Conservation (phyloP, 192 early-diverging fungal genomes). For the Coemansia sp. region DNA sequence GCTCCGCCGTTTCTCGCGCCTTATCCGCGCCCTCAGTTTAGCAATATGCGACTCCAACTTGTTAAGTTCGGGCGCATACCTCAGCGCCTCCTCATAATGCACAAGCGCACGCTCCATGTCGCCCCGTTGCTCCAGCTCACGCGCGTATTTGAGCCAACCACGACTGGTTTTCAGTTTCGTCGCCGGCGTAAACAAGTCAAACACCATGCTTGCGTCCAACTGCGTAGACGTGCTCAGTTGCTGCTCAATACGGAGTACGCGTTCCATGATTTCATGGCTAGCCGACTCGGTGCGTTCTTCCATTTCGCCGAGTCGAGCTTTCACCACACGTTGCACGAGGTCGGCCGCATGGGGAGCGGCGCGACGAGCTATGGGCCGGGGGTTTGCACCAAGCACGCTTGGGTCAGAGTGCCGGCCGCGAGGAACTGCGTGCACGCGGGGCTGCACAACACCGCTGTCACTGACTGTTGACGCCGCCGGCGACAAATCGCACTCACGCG, state of each 20-base stretch:
- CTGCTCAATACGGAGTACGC: slow-evolving; percentile 49
- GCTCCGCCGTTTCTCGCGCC: slow-evolving; percentile 35
- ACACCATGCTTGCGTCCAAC: slow-evolving; percentile 37
- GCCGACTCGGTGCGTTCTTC: slow-evolving; percentile 23
- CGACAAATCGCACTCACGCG: background rate
- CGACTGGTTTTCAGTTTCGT: slow-evolving; percentile 60
- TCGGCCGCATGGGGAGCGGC: slow-evolving; percentile 21
- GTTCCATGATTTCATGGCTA: slow-evolving; percentile 49
- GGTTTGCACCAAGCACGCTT: background rate
- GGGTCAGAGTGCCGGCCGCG: slow-evolving; percentile 17
- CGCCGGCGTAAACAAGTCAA: slow-evolving; percentile 56
- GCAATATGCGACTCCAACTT: slow-evolving; percentile 52
- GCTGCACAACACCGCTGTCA: background rate
- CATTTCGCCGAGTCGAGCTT: slow-evolving; percentile 18
- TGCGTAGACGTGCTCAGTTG: slow-evolving; percentile 23
- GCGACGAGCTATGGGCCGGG: background rate
- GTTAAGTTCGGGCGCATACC: slow-evolving; percentile 52
- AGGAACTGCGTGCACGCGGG: background rate
- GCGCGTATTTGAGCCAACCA: slow-evolving; percentile 54
- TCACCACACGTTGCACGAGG: slow-evolving; percentile 25
- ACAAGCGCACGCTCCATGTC: slow-evolving; percentile 50
- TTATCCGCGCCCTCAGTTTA: slow-evolving; percentile 31
- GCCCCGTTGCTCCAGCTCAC: slow-evolving; percentile 54
- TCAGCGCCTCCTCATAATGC: slow-evolving; percentile 53
- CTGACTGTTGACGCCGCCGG: slow-evolving; percentile 1